These are phyloP conservation scores for Wallacemonas sp. DNA, from an alignment of 208 protist species.

Conservation along the genomic window DNA sequence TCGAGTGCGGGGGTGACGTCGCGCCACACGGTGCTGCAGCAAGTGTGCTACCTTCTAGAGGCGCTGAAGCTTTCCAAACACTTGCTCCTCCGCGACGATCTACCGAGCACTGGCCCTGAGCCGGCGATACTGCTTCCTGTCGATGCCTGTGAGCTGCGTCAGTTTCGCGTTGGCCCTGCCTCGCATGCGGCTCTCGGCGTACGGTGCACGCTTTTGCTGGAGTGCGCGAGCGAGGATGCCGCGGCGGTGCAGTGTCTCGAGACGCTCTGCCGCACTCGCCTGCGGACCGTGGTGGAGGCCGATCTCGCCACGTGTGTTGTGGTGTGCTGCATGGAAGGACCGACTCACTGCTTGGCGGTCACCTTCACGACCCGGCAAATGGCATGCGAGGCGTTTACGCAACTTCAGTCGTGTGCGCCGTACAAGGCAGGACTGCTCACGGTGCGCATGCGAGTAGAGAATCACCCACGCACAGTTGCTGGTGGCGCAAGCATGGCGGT, in stretches of 20 bases:
- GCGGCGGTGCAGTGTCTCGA: background rate
- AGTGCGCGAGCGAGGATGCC: constrained; percentile 8
- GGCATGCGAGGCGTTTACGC: constrained; percentile 2
- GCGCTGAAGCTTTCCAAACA: background rate
- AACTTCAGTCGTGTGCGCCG: constrained; percentile 12
- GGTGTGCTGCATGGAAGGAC: background rate
- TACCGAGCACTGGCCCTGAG: background rate
- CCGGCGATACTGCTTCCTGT: background rate
- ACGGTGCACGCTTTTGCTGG: constrained; percentile 13
- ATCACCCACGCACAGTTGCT: background rate
- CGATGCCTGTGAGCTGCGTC: constrained; percentile 6
- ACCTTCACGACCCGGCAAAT: background rate
- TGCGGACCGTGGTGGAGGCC: background rate
- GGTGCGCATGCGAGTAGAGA: constrained; percentile 19
- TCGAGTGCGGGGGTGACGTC: background rate
- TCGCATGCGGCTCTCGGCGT: constrained; percentile 2
- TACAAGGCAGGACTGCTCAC: constrained; percentile 6
- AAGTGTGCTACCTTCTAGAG: constrained; percentile 3
- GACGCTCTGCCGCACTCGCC: background rate
- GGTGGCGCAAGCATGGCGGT: no score
- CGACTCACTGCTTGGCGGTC: constrained; percentile 8
- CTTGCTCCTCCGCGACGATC: background rate
- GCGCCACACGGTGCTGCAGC: constrained; percentile 1
- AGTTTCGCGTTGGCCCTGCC: constrained; percentile 3
- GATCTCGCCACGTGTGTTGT: background rate